Conservation (phyloP, 2,329 filamentous ascomycete genomes). For the Thielaviopsis ethacetica region DNA sequence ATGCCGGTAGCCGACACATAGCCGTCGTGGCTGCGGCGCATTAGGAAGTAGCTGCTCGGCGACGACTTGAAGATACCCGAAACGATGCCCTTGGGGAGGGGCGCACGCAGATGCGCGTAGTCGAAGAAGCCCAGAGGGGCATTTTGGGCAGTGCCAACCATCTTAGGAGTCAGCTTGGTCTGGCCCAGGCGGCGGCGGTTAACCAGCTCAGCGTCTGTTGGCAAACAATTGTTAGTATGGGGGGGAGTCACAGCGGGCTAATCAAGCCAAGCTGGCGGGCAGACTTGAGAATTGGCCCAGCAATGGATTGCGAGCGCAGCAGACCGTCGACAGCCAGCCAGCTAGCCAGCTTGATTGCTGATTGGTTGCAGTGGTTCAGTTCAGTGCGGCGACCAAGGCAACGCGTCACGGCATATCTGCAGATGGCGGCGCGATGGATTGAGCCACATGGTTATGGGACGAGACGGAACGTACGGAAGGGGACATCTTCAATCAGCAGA, state of each 20-base stretch:
- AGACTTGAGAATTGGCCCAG: not conserved
- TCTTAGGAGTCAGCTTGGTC: constrained; percentile 75
- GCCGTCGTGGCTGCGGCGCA: constrained; percentile 76
- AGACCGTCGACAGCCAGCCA: no score
- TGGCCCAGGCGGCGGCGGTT: constrained; percentile 77
- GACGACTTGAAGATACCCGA: constrained; percentile 85
- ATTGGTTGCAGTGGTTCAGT: not conserved
- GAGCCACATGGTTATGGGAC: not conserved
- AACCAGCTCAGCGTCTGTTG: constrained; percentile 55
- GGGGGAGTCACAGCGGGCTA: not conserved
- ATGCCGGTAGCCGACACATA: constrained; percentile 77
- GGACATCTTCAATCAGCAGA: constrained; percentile 44
- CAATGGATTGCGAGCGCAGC: not conserved
- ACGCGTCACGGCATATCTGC: not conserved
- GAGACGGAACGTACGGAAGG: constrained; percentile 17
- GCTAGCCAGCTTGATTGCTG: no score
- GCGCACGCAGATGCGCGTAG: constrained; percentile 87
- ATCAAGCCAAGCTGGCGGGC: not conserved
- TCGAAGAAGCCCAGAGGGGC: constrained; percentile 72
- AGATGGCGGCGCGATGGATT: not conserved
- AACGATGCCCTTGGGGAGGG: constrained; percentile 75
- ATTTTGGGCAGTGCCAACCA: constrained; percentile 57
- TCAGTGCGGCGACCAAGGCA: not conserved
- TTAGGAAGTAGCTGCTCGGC: constrained; percentile 91
- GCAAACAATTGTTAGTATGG: constrained; percentile 3